These are phyloP conservation scores for Sclerospora graminicola DNA, from an alignment of 352 stramenopile genomes.

Conservation along the genomic window DNA sequence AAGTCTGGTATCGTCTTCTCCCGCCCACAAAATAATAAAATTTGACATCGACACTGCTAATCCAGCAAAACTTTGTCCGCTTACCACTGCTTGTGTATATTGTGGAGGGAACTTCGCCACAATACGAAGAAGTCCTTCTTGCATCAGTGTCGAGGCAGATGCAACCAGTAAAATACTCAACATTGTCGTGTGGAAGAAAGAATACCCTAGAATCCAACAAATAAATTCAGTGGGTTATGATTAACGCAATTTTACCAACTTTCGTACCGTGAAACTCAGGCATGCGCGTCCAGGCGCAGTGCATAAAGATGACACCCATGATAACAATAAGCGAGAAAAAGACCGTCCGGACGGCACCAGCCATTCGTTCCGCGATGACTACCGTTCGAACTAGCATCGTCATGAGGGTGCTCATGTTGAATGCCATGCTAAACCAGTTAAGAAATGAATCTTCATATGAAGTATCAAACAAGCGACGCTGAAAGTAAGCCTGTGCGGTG, in stretches of 20 bases:
- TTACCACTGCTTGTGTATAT: conserved; percentile 71
- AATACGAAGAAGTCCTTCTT: conserved; percentile 71
- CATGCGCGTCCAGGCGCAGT: conserved; percentile 61
- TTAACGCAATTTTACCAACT: background rate
- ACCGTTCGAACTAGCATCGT: conserved; percentile 64
- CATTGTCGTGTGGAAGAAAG: conserved; percentile 75
- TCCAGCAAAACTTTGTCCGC: conserved; percentile 65
- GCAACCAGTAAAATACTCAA: conserved; percentile 61
- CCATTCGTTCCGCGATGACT: conserved; percentile 50
- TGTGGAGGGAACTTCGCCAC: conserved; percentile 59
- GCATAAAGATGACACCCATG: conserved; percentile 57
- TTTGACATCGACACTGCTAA: conserved; percentile 63
- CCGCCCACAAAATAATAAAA: conserved; percentile 50
- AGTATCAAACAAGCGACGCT: conserved; percentile 41
- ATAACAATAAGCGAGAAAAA: conserved; percentile 60
- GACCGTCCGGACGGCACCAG: conserved; percentile 43
- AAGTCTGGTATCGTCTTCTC: conserved; percentile 17
- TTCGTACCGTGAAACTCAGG: conserved; percentile 48
- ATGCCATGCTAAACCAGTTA: conserved; percentile 81
- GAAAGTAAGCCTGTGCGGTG: conserved; percentile 75
- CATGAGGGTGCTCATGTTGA: conserved; percentile 72
- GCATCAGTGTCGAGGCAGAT: conserved; percentile 60
- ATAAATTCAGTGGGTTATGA: conserved; percentile 3
- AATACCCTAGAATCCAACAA: conserved; percentile 9
- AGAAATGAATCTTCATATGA: conserved; percentile 72